These are phyloP conservation scores for Sarocladium oryzae DNA, from an alignment of 2,329 filamentous ascomycete species.

Conservation along the genomic window DNA sequence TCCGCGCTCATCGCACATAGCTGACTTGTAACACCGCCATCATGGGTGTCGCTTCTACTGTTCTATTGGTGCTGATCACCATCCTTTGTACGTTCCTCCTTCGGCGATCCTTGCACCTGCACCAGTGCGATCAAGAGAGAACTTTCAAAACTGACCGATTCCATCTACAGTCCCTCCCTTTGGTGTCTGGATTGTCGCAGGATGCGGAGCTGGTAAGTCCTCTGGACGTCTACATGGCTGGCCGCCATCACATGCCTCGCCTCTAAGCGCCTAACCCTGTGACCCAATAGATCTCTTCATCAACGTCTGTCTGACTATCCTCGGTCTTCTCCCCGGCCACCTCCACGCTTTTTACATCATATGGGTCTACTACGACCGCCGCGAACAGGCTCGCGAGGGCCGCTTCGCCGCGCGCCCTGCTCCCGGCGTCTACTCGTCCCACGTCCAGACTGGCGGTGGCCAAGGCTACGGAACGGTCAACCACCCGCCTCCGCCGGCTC, in stretches of 20 bases:
- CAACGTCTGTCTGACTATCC: constrained; percentile 60
- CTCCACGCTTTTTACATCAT: constrained; percentile 77
- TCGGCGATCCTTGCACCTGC: not conserved
- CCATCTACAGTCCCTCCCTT: constrained; percentile 52
- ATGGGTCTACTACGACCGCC: constrained; percentile 75
- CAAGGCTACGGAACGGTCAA: constrained; percentile 49
- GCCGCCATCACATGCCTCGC: too few species aligned
- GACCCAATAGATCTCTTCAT: constrained; percentile 48
- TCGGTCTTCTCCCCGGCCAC: constrained; percentile 71
- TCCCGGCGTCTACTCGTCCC: constrained; percentile 65
- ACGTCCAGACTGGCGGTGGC: constrained; percentile 65
- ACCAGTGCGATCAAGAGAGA: not conserved
- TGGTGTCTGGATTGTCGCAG: constrained; percentile 57
- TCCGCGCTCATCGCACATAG: not conserved
- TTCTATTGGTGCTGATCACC: constrained; percentile 46
- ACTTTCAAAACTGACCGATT: not conserved
- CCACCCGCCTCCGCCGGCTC: constrained; percentile 17
- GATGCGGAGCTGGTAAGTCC: constrained; percentile 49
- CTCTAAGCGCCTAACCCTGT: not conserved
- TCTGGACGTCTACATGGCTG: constrained; percentile 2
- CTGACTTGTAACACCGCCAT: constrained; percentile 17
- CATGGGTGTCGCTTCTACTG: constrained; percentile 43
- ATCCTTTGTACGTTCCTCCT: constrained; percentile 39
- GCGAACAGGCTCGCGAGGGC: constrained; percentile 55
- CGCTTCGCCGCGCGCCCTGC: constrained; percentile 47